phyloP scores from a whole-genome alignment of 441 rosid genomes.

The Eutrema salsugineum region DNA sequence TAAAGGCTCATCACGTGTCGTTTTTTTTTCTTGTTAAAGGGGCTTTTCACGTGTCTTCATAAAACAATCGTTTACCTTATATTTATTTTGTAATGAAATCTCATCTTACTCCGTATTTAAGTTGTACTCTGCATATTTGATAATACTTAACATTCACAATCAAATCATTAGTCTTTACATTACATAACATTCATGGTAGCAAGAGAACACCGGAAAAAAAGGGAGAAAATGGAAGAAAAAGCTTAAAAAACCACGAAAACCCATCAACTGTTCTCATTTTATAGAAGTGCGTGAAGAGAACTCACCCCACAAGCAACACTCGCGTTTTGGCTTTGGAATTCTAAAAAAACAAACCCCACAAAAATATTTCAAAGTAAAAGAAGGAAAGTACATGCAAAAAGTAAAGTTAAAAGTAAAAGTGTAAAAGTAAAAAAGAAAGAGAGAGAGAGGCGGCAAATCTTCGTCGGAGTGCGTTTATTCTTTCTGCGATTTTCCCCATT shows the following conservation, averaged over 20 bases:
- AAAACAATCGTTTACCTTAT: too few species aligned
- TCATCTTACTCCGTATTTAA: too few species aligned
- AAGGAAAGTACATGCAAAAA: conserved; percentile 26
- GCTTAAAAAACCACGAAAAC: neutral
- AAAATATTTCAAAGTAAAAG: conserved; percentile 22
- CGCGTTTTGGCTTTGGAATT: conserved; percentile 20
- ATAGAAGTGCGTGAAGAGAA: conserved; percentile 23
- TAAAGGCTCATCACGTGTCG: too few species aligned
- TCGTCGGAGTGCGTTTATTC: conserved; percentile 53
- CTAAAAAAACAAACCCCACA: conserved; percentile 1
- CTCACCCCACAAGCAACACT: conserved; percentile 19
- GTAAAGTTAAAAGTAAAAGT: conserved; percentile 15
- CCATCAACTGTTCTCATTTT: neutral
- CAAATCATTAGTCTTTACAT: too few species aligned
- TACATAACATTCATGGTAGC: neutral
- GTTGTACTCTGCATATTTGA: too few species aligned
- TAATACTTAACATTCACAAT: too few species aligned
- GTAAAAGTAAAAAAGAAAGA: neutral
- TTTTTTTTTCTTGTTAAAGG: too few species aligned
- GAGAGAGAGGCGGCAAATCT: conserved; percentile 36
- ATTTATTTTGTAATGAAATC: too few species aligned
- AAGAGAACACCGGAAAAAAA: neutral
- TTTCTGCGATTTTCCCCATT: conserved; percentile 20
- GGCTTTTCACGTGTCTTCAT: too few species aligned
- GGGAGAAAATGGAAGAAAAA: neutral